Conservation (phyloP, 257 asterid species). For the Phtheirospermum japonicum region DNA sequence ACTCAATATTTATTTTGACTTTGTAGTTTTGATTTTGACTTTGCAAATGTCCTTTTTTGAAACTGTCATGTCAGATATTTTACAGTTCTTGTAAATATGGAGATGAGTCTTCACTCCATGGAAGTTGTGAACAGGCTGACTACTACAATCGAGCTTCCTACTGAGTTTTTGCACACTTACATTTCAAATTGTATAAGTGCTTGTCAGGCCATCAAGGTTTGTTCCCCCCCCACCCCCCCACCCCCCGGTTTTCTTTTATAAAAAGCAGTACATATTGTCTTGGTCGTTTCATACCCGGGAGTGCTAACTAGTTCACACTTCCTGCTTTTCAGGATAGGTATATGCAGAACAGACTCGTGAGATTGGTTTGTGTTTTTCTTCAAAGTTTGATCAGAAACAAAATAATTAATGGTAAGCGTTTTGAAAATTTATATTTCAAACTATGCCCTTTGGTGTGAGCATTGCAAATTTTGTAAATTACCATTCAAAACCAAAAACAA, state of each 20-base stretch:
- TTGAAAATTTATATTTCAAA: slow-evolving; percentile 10
- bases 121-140: slow-evolving; percentile 99
- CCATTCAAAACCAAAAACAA: neutral
- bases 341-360: slow-evolving; percentile 96
- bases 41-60: slow-evolving; percentile 23
- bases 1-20: neutral
- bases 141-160: slow-evolving; percentile 93
- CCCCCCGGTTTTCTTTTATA: neutral
- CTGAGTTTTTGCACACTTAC: slow-evolving; percentile 88
- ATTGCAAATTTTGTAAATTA: neutral
- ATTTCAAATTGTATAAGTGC: slow-evolving; percentile 91
- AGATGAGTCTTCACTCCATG: slow-evolving; percentile 99
- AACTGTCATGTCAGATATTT: slow-evolving; percentile 74
- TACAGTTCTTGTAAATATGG: slow-evolving; percentile 98
- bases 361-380: slow-evolving; percentile 93
- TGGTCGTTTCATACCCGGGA: slow-evolving; percentile 6
- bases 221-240: too few species aligned
- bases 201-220: slow-evolving; percentile 94
- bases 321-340: slow-evolving; percentile 74
- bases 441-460: neutral
- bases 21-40: slow-evolving; percentile 14
- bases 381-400: slow-evolving; percentile 93
- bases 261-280: slow-evolving; percentile 4
- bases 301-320: slow-evolving; percentile 20
- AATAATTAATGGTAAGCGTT: slow-evolving; percentile 73